A percentile compares a stretch with the other conserved stretches of the same genome.
Conservation (phyloP, 2,329 filamentous ascomycete species). For the Xylariaceae sp. region DNA sequence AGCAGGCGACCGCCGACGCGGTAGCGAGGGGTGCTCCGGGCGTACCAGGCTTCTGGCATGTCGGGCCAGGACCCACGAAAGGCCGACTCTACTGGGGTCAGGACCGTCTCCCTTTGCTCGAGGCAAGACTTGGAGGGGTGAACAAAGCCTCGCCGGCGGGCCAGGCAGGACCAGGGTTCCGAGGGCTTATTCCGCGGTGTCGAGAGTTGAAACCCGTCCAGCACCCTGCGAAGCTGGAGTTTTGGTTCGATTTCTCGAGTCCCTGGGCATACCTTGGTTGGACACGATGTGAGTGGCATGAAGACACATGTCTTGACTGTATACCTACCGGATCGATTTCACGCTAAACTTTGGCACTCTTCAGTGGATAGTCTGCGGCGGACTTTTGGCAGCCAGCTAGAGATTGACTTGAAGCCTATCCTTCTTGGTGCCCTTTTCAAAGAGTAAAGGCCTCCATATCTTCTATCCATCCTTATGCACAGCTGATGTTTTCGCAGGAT, state of each 20-base stretch:
- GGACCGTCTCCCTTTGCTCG: slow-evolving; percentile 5
- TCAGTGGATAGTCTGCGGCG: slow-evolving; percentile 2
- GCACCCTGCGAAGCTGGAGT: slow-evolving; percentile 5
- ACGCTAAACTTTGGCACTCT: too few relatives aligned
- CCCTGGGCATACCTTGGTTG: slow-evolving; percentile 10
- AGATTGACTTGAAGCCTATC: slow-evolving; percentile 5
- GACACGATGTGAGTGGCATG: slow-evolving; percentile 3
- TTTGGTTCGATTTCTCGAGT: slow-evolving; percentile 10
- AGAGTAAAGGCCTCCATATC: slow-evolving; percentile 4
- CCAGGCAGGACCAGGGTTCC: not conserved
- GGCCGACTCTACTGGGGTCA: slow-evolving; percentile 9
- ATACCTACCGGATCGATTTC: too few relatives aligned
- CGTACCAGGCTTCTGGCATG: slow-evolving; percentile 6
- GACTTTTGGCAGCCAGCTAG: slow-evolving; percentile 4
- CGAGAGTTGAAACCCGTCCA: not conserved
- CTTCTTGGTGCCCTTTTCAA: slow-evolving; percentile 8
- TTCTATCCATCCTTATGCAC: too few relatives aligned
- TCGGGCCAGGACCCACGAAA: not conserved
- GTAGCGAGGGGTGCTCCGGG: slow-evolving; percentile 4
- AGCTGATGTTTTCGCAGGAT: slow-evolving; percentile 1
- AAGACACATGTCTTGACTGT: too few relatives aligned
- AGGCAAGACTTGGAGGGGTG: slow-evolving; percentile 3
- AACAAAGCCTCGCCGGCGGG: not conserved
- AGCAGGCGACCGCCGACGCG: slow-evolving; percentile 2
- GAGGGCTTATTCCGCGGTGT: slow-evolving; percentile 5